Base-by-base conservation (phyloP, 2,329 filamentous ascomycete species). In the Achaetomium macrosporum region DNA sequence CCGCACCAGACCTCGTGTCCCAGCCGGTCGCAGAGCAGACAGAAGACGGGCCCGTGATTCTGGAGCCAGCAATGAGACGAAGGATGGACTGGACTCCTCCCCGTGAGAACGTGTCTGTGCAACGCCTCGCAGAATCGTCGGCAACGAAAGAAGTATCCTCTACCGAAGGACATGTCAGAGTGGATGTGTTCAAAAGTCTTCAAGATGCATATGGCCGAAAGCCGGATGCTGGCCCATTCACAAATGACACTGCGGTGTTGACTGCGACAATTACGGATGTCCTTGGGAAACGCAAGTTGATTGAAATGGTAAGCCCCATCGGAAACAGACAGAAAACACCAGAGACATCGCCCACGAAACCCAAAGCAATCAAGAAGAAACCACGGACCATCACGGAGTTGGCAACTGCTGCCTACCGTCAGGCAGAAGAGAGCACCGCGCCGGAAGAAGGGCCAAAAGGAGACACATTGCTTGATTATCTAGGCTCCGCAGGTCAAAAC, bases 361-460 rank as follows among this genome's bases (percentile, higher is more conserved):
- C 69, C 19, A 85, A 82, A 59, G 72, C 74, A 5, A 70, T 76
- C 3, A 83, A 81, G 67, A 90, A 87, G 69, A 91, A 86, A 66
- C 70, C 83, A 0, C 82, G 82, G 39, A 95, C 89, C 0, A 84
- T 95, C 52, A 95, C 90, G 0, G 87, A 83, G 39, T 71, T 88
- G 46, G 87, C 88, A 11, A 92, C 84, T 1, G 84, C 87, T 12
- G 81, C 82, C 5, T 93, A 91, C 63, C 65, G 65, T 12, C 66
- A 71, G 20, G 64, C 70, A 2, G 64, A 67, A 4, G 66, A 74
- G 47, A 58, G 64, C 10, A 68, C 71, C 30, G 58, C 64, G 30
- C 62, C 47, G 37, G 60, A 57, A 57, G 63, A 57, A 42, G 66
- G 31, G 1, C n/a, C 45, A 13, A 57, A 55, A 10, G 57, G 65